Evolutionary conservation across 176 grass and related monocot genomes (phyloP).

Genomic region (Saccharum officinarum): DNA sequence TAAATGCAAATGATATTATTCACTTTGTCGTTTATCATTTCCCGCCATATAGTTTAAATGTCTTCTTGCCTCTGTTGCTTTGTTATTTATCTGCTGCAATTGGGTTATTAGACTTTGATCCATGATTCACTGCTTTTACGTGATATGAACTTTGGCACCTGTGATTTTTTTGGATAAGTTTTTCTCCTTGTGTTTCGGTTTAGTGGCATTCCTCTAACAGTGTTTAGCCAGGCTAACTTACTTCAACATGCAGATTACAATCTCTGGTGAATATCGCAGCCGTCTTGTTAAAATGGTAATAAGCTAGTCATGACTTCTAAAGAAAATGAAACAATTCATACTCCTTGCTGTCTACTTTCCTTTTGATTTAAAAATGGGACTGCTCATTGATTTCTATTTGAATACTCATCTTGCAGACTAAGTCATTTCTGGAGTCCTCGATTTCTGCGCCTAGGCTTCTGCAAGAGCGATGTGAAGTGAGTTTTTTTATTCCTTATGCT

Average conservation of each 20-base stretch:
- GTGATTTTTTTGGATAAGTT: neutral
- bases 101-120: neutral
- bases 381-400: constrained; percentile 15
- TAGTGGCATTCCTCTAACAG: neutral
- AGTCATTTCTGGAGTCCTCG: constrained; percentile 76
- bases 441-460: constrained; percentile 73
- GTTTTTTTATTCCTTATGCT: constrained; percentile 43
- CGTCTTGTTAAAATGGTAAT: constrained; percentile 98
- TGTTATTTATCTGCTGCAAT: neutral
- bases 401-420: constrained; percentile 58
- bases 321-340: neutral
- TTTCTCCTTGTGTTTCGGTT: neutral
- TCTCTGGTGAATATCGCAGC: constrained; percentile 78
- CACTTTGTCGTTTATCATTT: neutral
- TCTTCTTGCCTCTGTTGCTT: neutral
- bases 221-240: constrained; percentile 36
- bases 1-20: constrained; percentile 16
- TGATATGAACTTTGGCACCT: constrained; percentile 9
- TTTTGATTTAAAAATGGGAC: neutral
- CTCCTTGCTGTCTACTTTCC: neutral
- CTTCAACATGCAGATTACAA: constrained; percentile 60
- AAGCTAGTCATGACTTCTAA: constrained; percentile 1
- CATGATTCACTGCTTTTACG: neutral
- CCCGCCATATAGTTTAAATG: neutral
- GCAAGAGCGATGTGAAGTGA: constrained; percentile 97